A percentile compares a stretch with the other conserved stretches of the same genome.
phyloP scores from a whole-genome alignment of 352 stramenopile genomes.

The Pythium dissotocum region DNA sequence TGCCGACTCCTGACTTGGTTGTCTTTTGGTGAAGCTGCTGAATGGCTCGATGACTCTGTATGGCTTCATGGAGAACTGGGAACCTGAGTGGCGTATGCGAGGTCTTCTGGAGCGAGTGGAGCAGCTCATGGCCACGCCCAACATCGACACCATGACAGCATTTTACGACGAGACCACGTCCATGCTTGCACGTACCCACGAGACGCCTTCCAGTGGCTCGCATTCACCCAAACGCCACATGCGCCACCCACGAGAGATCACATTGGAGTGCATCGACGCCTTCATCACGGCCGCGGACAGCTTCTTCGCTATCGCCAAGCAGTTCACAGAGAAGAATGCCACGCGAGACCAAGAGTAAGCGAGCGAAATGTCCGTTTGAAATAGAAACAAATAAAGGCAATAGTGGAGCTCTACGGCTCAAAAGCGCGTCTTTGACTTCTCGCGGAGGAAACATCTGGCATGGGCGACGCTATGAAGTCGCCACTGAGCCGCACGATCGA shows the following conservation, averaged over 20 bases:
- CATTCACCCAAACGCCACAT: conserved; percentile 21
- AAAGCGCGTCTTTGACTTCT: conserved; percentile 9
- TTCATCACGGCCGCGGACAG: conserved; percentile 38
- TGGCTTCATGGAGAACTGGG: conserved; percentile 46
- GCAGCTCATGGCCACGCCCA: conserved; percentile 34
- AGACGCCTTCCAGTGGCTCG: background rate
- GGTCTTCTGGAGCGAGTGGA: conserved; percentile 48
- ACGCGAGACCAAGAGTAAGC: background rate
- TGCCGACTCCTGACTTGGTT: background rate
- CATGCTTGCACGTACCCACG: conserved; percentile 16
- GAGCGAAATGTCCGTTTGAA: background rate
- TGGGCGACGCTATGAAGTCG: conserved; percentile 40
- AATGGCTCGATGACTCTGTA: conserved; percentile 53
- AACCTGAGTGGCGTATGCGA: conserved; percentile 60
- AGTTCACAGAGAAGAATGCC: conserved; percentile 38
- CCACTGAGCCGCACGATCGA: conserved; percentile 41
- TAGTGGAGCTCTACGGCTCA: conserved; percentile 16
- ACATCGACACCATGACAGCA: conserved; percentile 44
- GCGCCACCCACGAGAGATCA: conserved; percentile 52
- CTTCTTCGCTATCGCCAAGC: conserved; percentile 37
- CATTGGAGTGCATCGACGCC: conserved; percentile 51
- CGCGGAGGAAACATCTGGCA: conserved; percentile 21
- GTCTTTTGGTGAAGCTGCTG: conserved; percentile 34
- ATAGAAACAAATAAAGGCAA: background rate
- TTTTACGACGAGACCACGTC: conserved; percentile 47